phyloP scores from a whole-genome alignment of 176 grass and related monocot species.

The Lolium rigidum region DNA sequence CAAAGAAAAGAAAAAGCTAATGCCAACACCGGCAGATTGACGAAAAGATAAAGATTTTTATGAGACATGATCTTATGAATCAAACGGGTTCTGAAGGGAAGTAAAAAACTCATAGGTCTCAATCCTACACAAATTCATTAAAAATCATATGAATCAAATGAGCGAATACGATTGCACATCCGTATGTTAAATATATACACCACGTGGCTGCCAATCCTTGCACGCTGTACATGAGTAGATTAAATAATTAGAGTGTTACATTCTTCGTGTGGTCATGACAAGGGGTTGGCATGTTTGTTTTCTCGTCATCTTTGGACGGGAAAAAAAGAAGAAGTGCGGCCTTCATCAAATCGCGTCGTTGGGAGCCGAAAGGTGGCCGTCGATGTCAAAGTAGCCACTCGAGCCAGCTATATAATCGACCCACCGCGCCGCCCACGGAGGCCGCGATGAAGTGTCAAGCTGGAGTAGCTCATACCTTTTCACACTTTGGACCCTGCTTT shows the following conservation, averaged over 20 bases:
- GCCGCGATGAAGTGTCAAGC: conserved; percentile 25
- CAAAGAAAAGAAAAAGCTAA: too few species aligned
- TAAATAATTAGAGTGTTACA: too few species aligned
- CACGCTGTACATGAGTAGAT: background rate
- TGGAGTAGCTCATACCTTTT: background rate
- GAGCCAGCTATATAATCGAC: background rate
- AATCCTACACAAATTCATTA: too few species aligned
- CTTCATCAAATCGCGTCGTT: conserved; percentile 2
- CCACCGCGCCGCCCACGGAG: conserved; percentile 33
- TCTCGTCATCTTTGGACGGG: background rate
- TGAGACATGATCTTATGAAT: too few species aligned
- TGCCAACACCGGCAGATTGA: too few species aligned
- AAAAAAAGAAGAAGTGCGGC: background rate
- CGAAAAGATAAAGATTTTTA: too few species aligned
- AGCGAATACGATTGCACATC: background rate
- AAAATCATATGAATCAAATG: too few species aligned
- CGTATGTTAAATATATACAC: background rate
- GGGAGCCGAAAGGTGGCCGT: conserved; percentile 49
- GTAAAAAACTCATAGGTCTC: too few species aligned
- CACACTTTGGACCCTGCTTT: background rate
- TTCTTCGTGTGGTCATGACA: background rate
- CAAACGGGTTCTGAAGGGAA: too few species aligned
- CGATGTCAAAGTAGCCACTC: conserved; percentile 25
- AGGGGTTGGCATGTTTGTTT: background rate
- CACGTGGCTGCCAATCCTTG: background rate